Evolutionary conservation across 108 stramenopile genomes (phyloP), one percentile per base, ranked within the genome.

Genomic region (Stephanodiscus minutulus): DNA sequence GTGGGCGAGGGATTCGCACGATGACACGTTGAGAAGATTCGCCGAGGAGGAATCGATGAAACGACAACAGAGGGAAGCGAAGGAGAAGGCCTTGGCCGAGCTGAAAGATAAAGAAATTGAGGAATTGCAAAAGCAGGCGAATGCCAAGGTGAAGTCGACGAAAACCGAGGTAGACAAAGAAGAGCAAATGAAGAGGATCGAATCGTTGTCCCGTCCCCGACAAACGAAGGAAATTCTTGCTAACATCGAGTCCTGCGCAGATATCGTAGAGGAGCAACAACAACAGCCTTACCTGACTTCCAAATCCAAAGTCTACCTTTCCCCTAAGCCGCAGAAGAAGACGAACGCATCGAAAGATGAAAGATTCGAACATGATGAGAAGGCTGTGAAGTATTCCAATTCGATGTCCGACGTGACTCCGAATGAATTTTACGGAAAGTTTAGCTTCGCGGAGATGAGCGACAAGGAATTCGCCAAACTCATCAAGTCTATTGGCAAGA

Each of bases 381-480:
- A 3, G 10, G 3, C 33, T 35, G 15, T 2, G 28, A 27, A 57
- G 13, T 46, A 15, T 43, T 62, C 39, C 17, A 25, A 7, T n/a
- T 47, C 33, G 6, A 12, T 22, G 18, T 24, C 20, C 10, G 65
- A 29, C 15, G 66, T 33, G 22, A 64, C 20, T 12, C 28, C 50
- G 9, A 36, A 57, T 48, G 65, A 60, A 6, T 78, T 71, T 47
- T 44, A 49, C 2, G 77, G 70, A 0, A 60, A 59, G 4, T 17
- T 13, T 0, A 56, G 60, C 2, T 72, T 61, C 49, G 59, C 77
- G 5, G 77, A 78, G 5, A 78, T 78, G 77, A 55, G 63, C 31
- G 77, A 78, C 36, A 71, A 71, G 50, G 77, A 78, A 49, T 78
- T 78, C 41, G 18, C 31, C 20, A 78, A 71, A 49, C 62, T 78